Evolutionary conservation across 768 basidiomycete species (phyloP), one percentile per base, ranked within the genome.

Genomic region (Amanita inopinata): DNA sequence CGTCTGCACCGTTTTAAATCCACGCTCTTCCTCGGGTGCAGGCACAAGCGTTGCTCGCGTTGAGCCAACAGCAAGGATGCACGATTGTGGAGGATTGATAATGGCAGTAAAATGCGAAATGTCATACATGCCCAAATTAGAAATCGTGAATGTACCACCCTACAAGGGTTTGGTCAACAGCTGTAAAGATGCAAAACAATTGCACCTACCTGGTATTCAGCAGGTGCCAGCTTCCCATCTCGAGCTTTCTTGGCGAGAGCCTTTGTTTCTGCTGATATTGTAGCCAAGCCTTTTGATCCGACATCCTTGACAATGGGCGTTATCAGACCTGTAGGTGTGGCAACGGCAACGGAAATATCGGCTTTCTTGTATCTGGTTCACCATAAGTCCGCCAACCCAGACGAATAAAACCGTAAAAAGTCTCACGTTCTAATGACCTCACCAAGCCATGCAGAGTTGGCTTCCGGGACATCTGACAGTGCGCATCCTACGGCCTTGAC

Each of bases 91-190:
- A 10, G 86, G 80, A 73, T 99, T 99, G 76, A 99, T 94, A 69
- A 99, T 98, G 35, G 96, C 96, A 10, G 93, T 97, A 65, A 99
- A 99, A 64, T 92, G 85, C 43, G 80, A 76, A 56, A 97, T 77
- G 48, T 86, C 93, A 58, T 74, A 96, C 96, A 99, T 99, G 64
- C 96, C 96, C 43, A 99, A 74, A 69, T 99, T 99, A 46, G 96
- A 99, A 60, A 99, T 89, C 33, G 96, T 98, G 69, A 99, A 98
- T 9, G 93, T 88, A 37, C 96, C 96, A 42, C 96, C 96, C 85
- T 91, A 49, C 15, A 45, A 37, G 36, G 11, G 35, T 20, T 36
- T 12, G 33, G 40, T 35, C 23, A 23, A 15, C 33, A 5, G 45
- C 2, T 25, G 15, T n/a, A 46, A 2, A 40, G 10, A 6, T 19